Base-by-base conservation (phyloP, 805 yeast species). In the Komagataella populi region DNA sequence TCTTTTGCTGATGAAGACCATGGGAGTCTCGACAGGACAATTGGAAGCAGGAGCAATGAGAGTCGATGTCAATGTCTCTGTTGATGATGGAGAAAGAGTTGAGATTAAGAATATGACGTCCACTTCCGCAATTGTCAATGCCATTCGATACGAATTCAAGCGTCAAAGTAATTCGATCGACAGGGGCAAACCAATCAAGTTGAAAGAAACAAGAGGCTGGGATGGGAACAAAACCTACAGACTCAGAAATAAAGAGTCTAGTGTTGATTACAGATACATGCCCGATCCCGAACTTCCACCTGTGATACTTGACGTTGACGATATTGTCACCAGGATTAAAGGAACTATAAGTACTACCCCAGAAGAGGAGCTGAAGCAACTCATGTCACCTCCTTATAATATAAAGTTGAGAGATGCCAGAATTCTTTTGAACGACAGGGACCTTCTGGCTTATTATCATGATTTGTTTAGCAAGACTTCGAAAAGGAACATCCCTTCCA, bases 31-130 rank as follows among this genome's bases (percentile, higher is more conserved):
- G 56, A 74, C 91, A 0, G 98, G 96, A 14, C 96, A 90, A 57
- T 71, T 93, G 61, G 98, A 93, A 61, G 80, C 89, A 1, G 99
- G 99, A 6, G 93, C 97, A 0, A 84, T 93, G 76, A 74, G 99
- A 59, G 93, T 91, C 4, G 99, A 93, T 61, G 98, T 88, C 7
- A 93, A 93, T 57, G 76, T 93, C n/a, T 85, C 95, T 22, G 81
- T 91, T 5, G 78, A 79, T 55, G 77, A 75, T 16, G 80, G 83
- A 52, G 73, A 80, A 46, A 67, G 98, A 54, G 88, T 91, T 20
- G 99, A 93, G 60, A 75, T 93, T 59, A 93, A 93, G 63, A 93
- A 93, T 64, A 69, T 93, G 57, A 85, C 96, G 7, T 87, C 90
- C 30, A 82, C 89, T 0, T 76, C 87, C 14, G 90, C 95, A 6